Evolutionary conservation across 2,329 filamentous ascomycete genomes (phyloP).

Genomic region (Diaporthe citri): DNA sequence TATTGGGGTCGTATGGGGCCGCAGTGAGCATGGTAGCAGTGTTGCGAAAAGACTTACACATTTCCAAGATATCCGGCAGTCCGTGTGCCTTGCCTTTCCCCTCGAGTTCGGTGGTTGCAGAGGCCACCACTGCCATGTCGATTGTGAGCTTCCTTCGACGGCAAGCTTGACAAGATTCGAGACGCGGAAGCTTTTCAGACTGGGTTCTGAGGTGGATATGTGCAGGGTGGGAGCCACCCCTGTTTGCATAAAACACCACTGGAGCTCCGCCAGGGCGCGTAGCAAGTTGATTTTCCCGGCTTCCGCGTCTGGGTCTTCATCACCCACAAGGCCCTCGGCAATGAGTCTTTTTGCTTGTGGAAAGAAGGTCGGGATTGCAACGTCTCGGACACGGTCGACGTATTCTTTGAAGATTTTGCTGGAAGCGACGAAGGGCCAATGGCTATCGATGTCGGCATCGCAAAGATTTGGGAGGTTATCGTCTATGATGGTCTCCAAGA

Average conservation of each 20-base stretch:
- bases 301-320: background rate
- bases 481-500: background rate
- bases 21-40: background rate
- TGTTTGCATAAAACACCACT: background rate
- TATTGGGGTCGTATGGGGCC: background rate
- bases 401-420: background rate
- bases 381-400: background rate
- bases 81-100: background rate
- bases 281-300: background rate
- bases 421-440: background rate
- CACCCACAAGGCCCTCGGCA: background rate
- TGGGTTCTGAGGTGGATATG: background rate
- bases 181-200: background rate
- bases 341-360: background rate
- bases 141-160: conserved; percentile 6
- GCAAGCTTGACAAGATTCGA: background rate
- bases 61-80: background rate
- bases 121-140: conserved; percentile 26
- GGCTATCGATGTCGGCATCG: background rate
- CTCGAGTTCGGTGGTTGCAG: background rate
- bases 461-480: background rate
- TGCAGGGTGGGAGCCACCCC: background rate
- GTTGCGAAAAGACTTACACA: background rate
- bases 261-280: background rate
- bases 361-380: background rate